Evolutionary conservation across 2,329 filamentous ascomycete genomes (phyloP).

Genomic region (Claviceps pusilla): DNA sequence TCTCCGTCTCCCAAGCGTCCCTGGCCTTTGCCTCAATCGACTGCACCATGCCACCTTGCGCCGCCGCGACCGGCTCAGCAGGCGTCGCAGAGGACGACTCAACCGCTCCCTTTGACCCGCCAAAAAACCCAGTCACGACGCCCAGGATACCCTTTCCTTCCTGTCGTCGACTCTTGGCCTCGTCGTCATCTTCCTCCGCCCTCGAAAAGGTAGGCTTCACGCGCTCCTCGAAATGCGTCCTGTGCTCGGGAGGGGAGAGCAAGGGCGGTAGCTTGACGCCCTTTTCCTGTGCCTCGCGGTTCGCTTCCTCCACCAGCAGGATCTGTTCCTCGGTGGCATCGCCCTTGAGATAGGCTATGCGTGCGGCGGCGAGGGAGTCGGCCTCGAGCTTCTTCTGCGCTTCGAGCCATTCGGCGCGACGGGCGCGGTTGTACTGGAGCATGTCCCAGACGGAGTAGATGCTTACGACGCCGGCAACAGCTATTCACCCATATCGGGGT

Average conservation of each 20-base stretch:
- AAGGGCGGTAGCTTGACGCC: slow-evolving; percentile 36
- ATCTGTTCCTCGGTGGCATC: slow-evolving; percentile 41
- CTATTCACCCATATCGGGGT: slow-evolving; percentile 15
- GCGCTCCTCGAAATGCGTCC: slow-evolving; percentile 21
- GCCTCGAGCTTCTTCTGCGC: slow-evolving; percentile 38
- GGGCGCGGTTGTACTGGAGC: slow-evolving; percentile 45
- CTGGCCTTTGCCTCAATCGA: slow-evolving; percentile 24
- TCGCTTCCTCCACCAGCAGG: slow-evolving; percentile 41
- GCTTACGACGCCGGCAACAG: slow-evolving; percentile 39
- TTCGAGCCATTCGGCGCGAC: slow-evolving; percentile 42
- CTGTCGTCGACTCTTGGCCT: slow-evolving; percentile 7
- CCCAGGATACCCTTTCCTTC: slow-evolving; percentile 23
- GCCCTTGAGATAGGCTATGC: slow-evolving; percentile 45
- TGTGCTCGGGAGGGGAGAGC: slow-evolving; percentile 29
- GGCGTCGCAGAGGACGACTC: slow-evolving; percentile 8
- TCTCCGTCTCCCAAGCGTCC: slow-evolving; percentile 32
- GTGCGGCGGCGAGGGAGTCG: slow-evolving; percentile 41
- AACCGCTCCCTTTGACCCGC: slow-evolving; percentile 6
- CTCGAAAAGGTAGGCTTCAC: slow-evolving; percentile 18
- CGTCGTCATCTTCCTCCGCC: slow-evolving; percentile 6
- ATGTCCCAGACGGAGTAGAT: slow-evolving; percentile 47
- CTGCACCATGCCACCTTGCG: slow-evolving; percentile 9
- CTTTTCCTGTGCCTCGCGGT: slow-evolving; percentile 29
- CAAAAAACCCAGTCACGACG: slow-evolving; percentile 17
- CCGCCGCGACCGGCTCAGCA: slow-evolving; percentile 6